Conservation (phyloP, 805 yeast species). For the Cyberlindnera veronae region DNA sequence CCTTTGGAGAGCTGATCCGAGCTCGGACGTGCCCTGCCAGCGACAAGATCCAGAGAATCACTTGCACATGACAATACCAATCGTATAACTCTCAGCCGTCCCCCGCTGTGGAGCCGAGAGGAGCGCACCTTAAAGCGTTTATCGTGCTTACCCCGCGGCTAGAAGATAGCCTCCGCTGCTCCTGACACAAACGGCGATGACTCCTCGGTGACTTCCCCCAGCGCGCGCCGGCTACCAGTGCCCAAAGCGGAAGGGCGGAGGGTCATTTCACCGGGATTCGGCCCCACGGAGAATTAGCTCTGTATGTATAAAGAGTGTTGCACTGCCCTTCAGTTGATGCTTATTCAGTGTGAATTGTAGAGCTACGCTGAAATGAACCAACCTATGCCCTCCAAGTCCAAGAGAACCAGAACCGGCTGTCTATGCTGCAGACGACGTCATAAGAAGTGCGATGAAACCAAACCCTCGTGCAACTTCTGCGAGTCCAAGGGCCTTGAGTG, state of each 20-base stretch:
- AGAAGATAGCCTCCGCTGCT: slow-evolving; percentile 2
- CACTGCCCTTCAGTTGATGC: not conserved
- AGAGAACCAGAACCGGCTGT: slow-evolving; percentile 19
- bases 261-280: not conserved
- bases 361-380: not conserved
- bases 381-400: slow-evolving; percentile 8
- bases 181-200: slow-evolving; percentile 1
- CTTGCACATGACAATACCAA: too few species aligned
- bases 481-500: slow-evolving; percentile 13
- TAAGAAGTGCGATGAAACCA: slow-evolving; percentile 18
- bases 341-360: not conserved
- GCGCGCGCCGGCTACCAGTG: not conserved
- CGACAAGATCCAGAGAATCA: too few species aligned
- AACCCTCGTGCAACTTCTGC: slow-evolving; percentile 16
- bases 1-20: too few species aligned
- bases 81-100: too few species aligned
- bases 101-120: too few species aligned
- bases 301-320: not conserved
- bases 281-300: not conserved
- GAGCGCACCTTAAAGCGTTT: too few species aligned
- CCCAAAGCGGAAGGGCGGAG: not conserved
- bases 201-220: too few species aligned
- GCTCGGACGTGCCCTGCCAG: too few species aligned
- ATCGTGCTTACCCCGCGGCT: too few species aligned
- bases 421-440: slow-evolving; percentile 18